Evolutionary conservation across 2,329 filamentous ascomycete genomes (phyloP), one percentile per base, ranked within the genome.

Genomic region (Claviceps quebecensis): DNA sequence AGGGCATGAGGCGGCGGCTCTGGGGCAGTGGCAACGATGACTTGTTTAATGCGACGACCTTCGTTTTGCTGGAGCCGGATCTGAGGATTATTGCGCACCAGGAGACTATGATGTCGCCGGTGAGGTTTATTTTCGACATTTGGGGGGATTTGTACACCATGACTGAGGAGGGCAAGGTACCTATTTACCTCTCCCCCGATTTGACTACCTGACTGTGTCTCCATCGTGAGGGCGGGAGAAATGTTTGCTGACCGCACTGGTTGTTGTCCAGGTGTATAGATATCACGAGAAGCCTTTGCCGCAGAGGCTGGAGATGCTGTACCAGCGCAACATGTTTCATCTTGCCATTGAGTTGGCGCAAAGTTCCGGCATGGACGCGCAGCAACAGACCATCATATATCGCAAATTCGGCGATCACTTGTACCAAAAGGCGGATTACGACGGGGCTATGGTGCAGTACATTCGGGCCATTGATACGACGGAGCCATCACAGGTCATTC

Each of bases 401-500:
- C 83, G 91, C 53, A 90, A 84, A 63, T 97, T 95, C 65, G 93
- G 91, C 13, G 93, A 98, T 64, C 87, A 91, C 61, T 69, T 97
- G 3, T 97, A 98, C 61, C 87, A 94, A 57, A 95, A 95, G 61
- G 88, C 86, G 4, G 90, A 96, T 62, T 98, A 91, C 62, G 93
- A 98, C 62, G 93, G 87, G 6, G 90, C 94, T n/a, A 98, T 98
- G 94, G 85, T 94, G 60, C 93, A 97, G 65, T 98, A 98, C 63
- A 81, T 98, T 55, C 86, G 88, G 59, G 91, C 94, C 0, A 96
- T 98, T 54, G 90, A 96, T 63, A 93, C 87, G 53, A 97, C 91
- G 0, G 91, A 97, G 61, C 91, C 91, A 6, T 96, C 91, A 1
- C 91, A 96, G 62, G 88, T 97, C 46, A 96, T 97, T 61, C 80